phyloP scores from a whole-genome alignment of 2,329 filamentous ascomycete genomes.

The Xylaria multiplex region DNA sequence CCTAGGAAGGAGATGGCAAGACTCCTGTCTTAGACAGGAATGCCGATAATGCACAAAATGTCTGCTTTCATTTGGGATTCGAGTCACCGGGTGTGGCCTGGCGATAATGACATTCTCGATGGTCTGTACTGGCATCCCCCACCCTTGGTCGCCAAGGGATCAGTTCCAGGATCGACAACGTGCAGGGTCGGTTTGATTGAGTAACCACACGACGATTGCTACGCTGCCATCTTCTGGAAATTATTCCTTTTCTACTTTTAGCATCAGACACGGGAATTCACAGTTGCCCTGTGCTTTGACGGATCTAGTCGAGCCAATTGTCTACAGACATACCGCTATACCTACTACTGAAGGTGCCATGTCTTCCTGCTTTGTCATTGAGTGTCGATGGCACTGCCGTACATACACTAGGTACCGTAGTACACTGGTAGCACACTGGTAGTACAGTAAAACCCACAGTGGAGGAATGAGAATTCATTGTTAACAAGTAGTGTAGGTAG shows the following conservation, averaged over 20 bases:
- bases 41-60: slow-evolving; percentile 16
- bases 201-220: slow-evolving; percentile 26
- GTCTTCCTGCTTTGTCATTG: slow-evolving; percentile 3
- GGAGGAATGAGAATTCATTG: slow-evolving; percentile 5
- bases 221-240: slow-evolving; percentile 37
- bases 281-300: slow-evolving; percentile 15
- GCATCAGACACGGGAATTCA: slow-evolving; percentile 27
- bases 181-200: slow-evolving; percentile 32
- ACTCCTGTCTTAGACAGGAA: slow-evolving; percentile 33
- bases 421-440: no score
- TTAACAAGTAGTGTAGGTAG: no score
- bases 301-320: slow-evolving; percentile 1
- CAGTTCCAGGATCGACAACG: slow-evolving; percentile 33
- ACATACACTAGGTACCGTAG: no score
- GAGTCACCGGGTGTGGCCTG: slow-evolving; percentile 1
- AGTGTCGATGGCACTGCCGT: neutral
- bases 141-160: slow-evolving; percentile 28
- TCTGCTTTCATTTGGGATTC: slow-evolving; percentile 22
- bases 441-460: neutral
- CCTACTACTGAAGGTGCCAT: neutral
- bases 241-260: slow-evolving; percentile 38
- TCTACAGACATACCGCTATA: neutral
- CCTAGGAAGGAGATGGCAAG: slow-evolving; percentile 10
- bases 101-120: slow-evolving; percentile 6
- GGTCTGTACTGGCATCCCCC: slow-evolving; percentile 5